Evolutionary conservation across 192 early-diverging fungal species (phyloP), one percentile per base, ranked within the genome.

Genomic region (Geranomyces variabilis): DNA sequence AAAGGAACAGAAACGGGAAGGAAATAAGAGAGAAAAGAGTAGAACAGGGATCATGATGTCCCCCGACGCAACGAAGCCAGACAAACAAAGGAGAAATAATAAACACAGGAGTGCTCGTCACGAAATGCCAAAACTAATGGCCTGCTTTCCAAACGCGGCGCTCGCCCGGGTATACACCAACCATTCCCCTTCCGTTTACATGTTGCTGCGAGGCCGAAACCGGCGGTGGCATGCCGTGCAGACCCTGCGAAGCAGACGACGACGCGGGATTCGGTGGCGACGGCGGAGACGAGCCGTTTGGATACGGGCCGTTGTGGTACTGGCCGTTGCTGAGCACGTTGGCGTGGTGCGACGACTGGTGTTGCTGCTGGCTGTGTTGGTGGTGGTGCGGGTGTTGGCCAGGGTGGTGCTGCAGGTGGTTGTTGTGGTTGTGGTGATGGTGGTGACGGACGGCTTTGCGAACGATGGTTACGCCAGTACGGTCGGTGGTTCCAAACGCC

Each of bases 391-490:
- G 51, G 24, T 24, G 51, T 53, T n/a, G 24, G 19, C 7, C 17
- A 53, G 51, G 17, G 19, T 53, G 58, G 28, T 60, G 30, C 8
- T 60, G 51, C 6, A 24, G 26, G 22, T 26, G 58, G 28, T 60
- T 19, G 28, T 60, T 6, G 58, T 57, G 24, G 14, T 13, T 24
- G 55, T 60, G 7, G 28, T 26, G 58, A 29, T 60, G 58, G 58
- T 26, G 58, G 28, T 60, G 58, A 21, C 58, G 55, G 44, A 62
- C 60, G 29, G 85, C 79, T 56, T 85, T 87, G 48, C 86, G 80
- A n/a, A 88, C 83, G 55, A 88, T 79, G 8, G 86, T 85, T n/a
- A 88, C 82, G 36, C 79, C 82, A 12, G 60, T 65, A 24, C 76
- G 60, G 15, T 71, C 77, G 34, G 57, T 69, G 44, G 69, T 69